Evolutionary conservation across 805 yeast genomes (phyloP).

Genomic region (Candida caryicola): DNA sequence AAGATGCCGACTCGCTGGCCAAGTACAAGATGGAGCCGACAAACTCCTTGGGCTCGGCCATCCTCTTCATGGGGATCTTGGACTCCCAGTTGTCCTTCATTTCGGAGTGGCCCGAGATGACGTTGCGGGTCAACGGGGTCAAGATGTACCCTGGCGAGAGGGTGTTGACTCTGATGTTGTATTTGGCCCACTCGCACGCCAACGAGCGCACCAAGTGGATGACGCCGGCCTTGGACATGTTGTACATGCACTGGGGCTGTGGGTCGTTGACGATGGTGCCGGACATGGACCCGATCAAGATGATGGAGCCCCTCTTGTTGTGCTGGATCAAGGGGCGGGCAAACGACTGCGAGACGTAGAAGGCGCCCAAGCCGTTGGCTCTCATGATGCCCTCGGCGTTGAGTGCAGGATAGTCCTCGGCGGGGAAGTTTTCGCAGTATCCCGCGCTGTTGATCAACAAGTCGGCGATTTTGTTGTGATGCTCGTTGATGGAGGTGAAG

Average conservation of each 20-base stretch:
- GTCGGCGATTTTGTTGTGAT: conserved; percentile 60
- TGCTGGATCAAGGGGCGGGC: conserved; percentile 63
- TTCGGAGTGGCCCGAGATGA: conserved; percentile 55
- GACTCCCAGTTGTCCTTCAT: conserved; percentile 72
- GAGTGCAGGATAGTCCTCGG: conserved; percentile 69
- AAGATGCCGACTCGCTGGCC: conserved; percentile 65
- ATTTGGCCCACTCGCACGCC: conserved; percentile 81
- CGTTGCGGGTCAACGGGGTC: conserved; percentile 75
- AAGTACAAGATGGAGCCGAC: conserved; percentile 74
- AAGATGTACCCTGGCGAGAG: conserved; percentile 78
- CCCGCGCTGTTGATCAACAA: conserved; percentile 80
- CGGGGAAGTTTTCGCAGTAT: conserved; percentile 76
- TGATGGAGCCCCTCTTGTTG: conserved; percentile 57
- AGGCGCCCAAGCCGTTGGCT: conserved; percentile 72
- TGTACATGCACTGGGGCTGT: conserved; percentile 76
- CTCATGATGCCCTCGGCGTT: conserved; percentile 67
- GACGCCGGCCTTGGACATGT: conserved; percentile 85
- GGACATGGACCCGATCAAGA: conserved; percentile 76
- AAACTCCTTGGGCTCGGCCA: conserved; percentile 84
- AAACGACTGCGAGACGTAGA: conserved; percentile 70
- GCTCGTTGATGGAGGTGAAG: conserved; percentile 51
- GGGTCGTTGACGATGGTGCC: conserved; percentile 77
- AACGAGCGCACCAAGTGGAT: conserved; percentile 73
- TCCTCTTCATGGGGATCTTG: conserved; percentile 71
- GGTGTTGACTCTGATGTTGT: conserved; percentile 72